Evolutionary conservation across 768 basidiomycete genomes (phyloP), one percentile per base, ranked within the genome.

Genomic region (Cyathus striatus): DNA sequence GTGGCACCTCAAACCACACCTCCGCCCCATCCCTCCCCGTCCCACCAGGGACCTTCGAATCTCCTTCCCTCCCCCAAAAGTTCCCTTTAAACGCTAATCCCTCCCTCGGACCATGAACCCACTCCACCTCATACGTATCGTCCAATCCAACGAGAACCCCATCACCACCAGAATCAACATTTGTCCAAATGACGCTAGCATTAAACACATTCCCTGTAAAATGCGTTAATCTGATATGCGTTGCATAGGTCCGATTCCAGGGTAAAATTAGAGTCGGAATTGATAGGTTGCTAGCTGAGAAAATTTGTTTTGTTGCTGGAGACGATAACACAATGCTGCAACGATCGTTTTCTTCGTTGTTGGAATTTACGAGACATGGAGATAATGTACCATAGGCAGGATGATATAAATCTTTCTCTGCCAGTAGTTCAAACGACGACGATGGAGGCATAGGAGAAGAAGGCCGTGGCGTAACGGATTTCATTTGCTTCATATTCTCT

Each of bases 31-130:
- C 58, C 48, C 60, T 61, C 4, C 61, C 67, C 5, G 1, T 39
- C 1, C 62, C 64, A n/a, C 36, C 51, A 1, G 65, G 64, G 2
- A 53, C 52, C 10, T 44, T 44, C 17, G 62, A 58, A 38, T 64
- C 63, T 0, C 65, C 68, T 37, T 64, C 63, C 51, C 57, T 65
- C 0, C 69, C 69, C 69, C 66, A 70, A 49, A 73, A 64, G 2
- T 59, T 57, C 2, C 66, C 65, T 42, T 56, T 62, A 38, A 72
- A 67, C 20, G 66, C 64, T 40, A 67, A 49, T 0, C 69, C 69
- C 40, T 63, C 62, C n/a, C 57, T 54, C 2, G 50, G 49, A 6
- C 44, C 54, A 17, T 52, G 55, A 13, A 71, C 64, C 68, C 67
- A 71, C 39, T 70, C 69, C 7, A 61, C 65, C 23, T 61, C 62